Evolutionary conservation across 75 land plant genomes (phyloP).

Genomic region (Cupressus sempervirens): DNA sequence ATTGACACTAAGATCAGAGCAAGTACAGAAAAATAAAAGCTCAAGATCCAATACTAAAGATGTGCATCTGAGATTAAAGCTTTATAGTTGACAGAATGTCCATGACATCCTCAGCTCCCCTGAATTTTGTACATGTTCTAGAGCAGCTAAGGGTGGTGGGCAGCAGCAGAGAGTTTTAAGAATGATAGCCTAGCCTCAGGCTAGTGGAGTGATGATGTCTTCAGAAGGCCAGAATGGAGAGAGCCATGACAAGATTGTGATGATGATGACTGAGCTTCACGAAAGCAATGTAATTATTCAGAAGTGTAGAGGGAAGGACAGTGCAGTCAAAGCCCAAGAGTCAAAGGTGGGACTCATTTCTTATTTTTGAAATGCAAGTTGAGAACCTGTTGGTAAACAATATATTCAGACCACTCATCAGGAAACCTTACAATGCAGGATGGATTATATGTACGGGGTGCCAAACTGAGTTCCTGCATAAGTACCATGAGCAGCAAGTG

Average conservation of each 20-base stretch:
- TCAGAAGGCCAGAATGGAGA: neutral
- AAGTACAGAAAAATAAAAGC: neutral
- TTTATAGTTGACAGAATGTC: neutral
- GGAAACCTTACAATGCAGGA: neutral
- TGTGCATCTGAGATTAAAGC: neutral
- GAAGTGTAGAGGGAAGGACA: neutral
- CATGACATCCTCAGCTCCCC: neutral
- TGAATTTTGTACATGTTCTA: neutral
- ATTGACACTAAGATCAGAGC: neutral
- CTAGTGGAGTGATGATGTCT: neutral
- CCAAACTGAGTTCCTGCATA: neutral
- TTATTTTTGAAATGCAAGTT: neutral
- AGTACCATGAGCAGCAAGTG: neutral
- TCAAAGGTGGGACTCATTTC: neutral
- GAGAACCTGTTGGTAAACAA: neutral
- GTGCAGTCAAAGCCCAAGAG: neutral
- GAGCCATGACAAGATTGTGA: neutral
- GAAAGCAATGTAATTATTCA: neutral
- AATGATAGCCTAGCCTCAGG: neutral
- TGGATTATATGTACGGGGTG: neutral
- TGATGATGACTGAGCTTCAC: neutral
- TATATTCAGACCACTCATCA: neutral
- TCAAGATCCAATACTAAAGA: neutral
- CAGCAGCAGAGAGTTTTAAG: neutral
- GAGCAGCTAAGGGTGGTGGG: neutral